Percentiles rank a stretch among this genome's conserved stretches.
Conservation (phyloP, 2,329 filamentous ascomycete genomes). For the Phialophora verrucosa region DNA sequence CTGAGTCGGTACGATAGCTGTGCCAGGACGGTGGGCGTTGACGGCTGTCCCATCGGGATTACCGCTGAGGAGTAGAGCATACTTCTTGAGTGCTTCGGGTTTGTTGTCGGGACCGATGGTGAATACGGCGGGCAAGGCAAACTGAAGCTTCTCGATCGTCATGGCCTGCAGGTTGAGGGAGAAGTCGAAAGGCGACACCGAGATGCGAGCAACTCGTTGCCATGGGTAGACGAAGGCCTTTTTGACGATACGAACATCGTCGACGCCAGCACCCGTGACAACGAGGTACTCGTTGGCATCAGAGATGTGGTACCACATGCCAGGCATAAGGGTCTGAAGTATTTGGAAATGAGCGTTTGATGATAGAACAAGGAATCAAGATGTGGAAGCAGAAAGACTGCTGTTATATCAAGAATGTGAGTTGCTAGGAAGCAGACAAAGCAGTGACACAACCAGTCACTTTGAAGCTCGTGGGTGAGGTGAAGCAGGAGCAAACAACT, state of each 20-base stretch:
- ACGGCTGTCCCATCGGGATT: slow-evolving; percentile 56
- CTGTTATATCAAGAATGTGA: not conserved
- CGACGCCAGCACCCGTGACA: slow-evolving; percentile 78
- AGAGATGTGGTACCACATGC: slow-evolving; percentile 68
- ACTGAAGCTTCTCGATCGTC: slow-evolving; percentile 87
- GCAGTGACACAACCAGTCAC: slow-evolving; percentile 3
- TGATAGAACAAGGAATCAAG: not conserved
- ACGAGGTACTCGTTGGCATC: slow-evolving; percentile 84
- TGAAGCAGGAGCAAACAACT: slow-evolving; percentile 1
- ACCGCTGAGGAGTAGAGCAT: slow-evolving; percentile 77
- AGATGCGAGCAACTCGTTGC: slow-evolving; percentile 60
- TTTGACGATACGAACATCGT: slow-evolving; percentile 77
- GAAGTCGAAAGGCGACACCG: slow-evolving; percentile 69
- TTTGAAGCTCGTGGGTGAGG: not conserved
- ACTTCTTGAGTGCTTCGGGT: slow-evolving; percentile 74
- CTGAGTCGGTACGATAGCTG: slow-evolving; percentile 51
- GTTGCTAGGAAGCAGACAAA: not conserved
- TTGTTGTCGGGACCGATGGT: slow-evolving; percentile 82
- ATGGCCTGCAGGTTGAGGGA: slow-evolving; percentile 82
- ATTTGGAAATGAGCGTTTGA: not conserved
- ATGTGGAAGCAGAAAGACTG: not conserved
- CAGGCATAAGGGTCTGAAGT: slow-evolving; percentile 2
- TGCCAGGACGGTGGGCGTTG: slow-evolving; percentile 42
- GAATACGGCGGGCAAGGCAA: slow-evolving; percentile 81
- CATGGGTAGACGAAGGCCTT: slow-evolving; percentile 74